These are phyloP conservation scores for Suhomyces kilbournensis DNA, from an alignment of 805 yeast species.

Conservation along the genomic window DNA sequence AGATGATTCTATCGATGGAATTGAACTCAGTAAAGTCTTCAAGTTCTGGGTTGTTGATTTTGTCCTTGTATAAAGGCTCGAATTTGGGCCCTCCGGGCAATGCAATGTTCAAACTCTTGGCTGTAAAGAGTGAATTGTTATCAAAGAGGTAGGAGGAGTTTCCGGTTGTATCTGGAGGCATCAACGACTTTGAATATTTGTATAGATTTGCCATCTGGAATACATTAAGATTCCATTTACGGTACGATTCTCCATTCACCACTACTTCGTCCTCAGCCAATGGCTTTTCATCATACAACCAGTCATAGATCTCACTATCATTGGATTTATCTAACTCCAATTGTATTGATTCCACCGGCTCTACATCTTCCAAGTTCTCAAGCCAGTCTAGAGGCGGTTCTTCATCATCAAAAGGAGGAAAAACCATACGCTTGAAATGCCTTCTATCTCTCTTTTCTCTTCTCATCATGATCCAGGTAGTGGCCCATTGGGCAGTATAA, in stretches of 20 bases:
- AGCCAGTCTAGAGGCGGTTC: conserved; percentile 86
- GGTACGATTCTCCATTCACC: conserved; percentile 78
- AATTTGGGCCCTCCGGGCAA: conserved; percentile 96
- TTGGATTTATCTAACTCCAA: conserved; percentile 63
- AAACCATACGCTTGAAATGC: conserved; percentile 86
- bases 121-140: conserved; percentile 76
- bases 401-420: conserved; percentile 97
- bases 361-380: conserved; percentile 73
- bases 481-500: conserved; percentile 93
- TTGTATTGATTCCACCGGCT: conserved; percentile 68
- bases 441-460: conserved; percentile 87
- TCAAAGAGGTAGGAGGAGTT: conserved; percentile 73
- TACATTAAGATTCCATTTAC: conserved; percentile 62
- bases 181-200: conserved; percentile 66
- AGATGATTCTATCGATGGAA: conserved; percentile 80
- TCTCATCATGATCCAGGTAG: conserved; percentile 90
- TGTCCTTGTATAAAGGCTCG: conserved; percentile 75
- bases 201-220: conserved; percentile 63
- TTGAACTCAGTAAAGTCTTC: conserved; percentile 91
- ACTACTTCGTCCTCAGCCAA: conserved; percentile 50
- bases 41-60: conserved; percentile 50
- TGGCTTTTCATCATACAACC: conserved; percentile 82
- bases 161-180: conserved; percentile 52
- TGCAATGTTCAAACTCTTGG: conserved; percentile 83
- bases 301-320: conserved; percentile 59